Evolutionary conservation across 495 filamentous ascomycete genomes (phyloP).

Genomic region (Daldinia decipiens): DNA sequence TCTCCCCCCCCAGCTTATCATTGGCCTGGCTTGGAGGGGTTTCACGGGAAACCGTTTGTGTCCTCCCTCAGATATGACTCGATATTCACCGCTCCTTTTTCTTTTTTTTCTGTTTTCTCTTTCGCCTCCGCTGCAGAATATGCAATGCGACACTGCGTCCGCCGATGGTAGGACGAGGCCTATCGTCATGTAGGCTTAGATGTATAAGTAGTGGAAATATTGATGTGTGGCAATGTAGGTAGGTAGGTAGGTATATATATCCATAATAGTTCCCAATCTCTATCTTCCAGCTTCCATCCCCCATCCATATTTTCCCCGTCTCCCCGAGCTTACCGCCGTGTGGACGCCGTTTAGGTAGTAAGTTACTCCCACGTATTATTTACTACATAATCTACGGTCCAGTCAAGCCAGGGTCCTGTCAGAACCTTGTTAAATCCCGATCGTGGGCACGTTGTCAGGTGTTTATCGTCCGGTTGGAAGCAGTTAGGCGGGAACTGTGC

Average conservation of each 20-base stretch:
- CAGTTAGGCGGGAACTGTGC: background rate
- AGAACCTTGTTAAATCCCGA: constrained; percentile 12
- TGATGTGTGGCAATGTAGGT: background rate
- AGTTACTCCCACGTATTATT: background rate
- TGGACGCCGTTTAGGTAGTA: background rate
- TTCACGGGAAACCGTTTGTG: too few relatives aligned
- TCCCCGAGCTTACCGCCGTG: background rate
- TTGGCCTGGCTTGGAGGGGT: constrained; percentile 13
- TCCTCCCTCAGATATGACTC: background rate
- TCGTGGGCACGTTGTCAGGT: background rate
- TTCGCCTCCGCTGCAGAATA: too few relatives aligned
- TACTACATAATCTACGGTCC: too few relatives aligned
- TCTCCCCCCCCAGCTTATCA: constrained; percentile 3
- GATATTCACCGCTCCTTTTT: constrained; percentile 15
- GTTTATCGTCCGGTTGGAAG: background rate
- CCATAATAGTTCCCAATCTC: background rate
- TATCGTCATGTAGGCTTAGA: too few relatives aligned
- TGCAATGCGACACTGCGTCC: too few relatives aligned
- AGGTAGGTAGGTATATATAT: background rate
- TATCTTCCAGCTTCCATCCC: background rate
- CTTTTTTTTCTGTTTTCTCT: too few relatives aligned
- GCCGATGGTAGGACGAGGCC: too few relatives aligned
- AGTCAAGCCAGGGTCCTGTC: constrained; percentile 1
- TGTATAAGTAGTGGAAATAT: too few relatives aligned
- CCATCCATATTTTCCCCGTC: too few relatives aligned